phyloP scores from a whole-genome alignment of 306 rosid species.

The Prunus salicina region DNA sequence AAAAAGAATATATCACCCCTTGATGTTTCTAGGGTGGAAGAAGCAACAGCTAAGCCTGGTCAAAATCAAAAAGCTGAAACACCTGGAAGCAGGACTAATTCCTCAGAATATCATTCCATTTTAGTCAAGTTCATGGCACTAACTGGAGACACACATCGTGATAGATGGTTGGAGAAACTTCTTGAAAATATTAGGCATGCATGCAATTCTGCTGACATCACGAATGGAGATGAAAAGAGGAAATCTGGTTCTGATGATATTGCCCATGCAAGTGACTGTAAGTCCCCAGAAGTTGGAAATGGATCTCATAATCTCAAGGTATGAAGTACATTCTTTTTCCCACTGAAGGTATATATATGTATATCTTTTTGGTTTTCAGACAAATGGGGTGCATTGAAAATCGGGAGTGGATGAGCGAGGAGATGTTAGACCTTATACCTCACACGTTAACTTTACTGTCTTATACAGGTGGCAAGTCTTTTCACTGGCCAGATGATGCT shows the following conservation, averaged over 20 bases:
- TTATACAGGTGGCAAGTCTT: constrained; percentile 54
- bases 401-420: not conserved
- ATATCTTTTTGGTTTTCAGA: not conserved
- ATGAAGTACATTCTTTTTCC: constrained; percentile 6
- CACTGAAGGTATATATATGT: not conserved
- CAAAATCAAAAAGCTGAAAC: constrained; percentile 64
- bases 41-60: constrained; percentile 45
- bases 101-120: constrained; percentile 55
- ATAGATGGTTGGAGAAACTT: constrained; percentile 88
- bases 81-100: constrained; percentile 50
- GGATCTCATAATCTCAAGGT: constrained; percentile 57
- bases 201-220: constrained; percentile 47
- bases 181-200: constrained; percentile 53
- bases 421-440: constrained; percentile 17
- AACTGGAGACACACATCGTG: constrained; percentile 75
- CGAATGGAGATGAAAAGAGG: constrained; percentile 42
- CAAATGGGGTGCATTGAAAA: not conserved
- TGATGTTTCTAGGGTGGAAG: constrained; percentile 73
- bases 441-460: not conserved
- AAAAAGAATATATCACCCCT: constrained; percentile 66
- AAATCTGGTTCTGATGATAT: constrained; percentile 40
- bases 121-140: constrained; percentile 50
- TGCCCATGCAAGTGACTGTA: constrained; percentile 33
- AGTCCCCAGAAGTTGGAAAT: constrained; percentile 30
- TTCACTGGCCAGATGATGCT: constrained; percentile 88